A percentile compares a stretch with the other conserved stretches of the same genome.
Evolutionary conservation across 805 yeast species (phyloP).

Genomic region (Candida odintsovae): DNA sequence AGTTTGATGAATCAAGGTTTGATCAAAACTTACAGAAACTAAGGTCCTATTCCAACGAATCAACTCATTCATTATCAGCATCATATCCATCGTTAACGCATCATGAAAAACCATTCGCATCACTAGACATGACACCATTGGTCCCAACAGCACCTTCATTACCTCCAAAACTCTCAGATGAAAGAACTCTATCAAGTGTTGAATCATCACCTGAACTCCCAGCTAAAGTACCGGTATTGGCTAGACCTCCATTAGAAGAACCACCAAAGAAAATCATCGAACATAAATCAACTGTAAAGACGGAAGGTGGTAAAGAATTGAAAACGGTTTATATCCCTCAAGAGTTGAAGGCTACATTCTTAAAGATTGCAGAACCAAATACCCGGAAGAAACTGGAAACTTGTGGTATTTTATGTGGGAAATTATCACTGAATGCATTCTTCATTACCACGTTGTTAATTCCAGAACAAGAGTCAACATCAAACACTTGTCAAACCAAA

Average conservation of each 20-base stretch:
- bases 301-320: conserved; percentile 53
- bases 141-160: not conserved
- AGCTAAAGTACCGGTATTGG: not conserved
- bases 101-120: not conserved
- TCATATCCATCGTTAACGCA: conserved; percentile 16
- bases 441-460: conserved; percentile 56
- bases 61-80: conserved; percentile 3
- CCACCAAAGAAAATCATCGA: conserved; percentile 5
- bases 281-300: conserved; percentile 36
- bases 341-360: conserved; percentile 36
- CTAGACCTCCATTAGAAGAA: not conserved
- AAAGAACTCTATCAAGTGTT: not conserved
- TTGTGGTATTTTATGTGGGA: conserved; percentile 64
- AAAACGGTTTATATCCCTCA: conserved; percentile 47
- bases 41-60: not conserved
- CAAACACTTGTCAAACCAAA: conserved; percentile 56
- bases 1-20: conserved; percentile 17
- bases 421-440: conserved; percentile 53
- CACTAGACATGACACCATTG: conserved; percentile 1
- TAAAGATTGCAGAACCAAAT: conserved; percentile 41
- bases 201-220: not conserved
- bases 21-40: conserved; percentile 3
- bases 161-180: not conserved
- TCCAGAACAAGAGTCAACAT: conserved; percentile 58
- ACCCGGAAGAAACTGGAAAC: conserved; percentile 51